These are phyloP conservation scores for Eucommia ulmoides DNA, from an alignment of 257 asterid genomes.

Conservation along the genomic window DNA sequence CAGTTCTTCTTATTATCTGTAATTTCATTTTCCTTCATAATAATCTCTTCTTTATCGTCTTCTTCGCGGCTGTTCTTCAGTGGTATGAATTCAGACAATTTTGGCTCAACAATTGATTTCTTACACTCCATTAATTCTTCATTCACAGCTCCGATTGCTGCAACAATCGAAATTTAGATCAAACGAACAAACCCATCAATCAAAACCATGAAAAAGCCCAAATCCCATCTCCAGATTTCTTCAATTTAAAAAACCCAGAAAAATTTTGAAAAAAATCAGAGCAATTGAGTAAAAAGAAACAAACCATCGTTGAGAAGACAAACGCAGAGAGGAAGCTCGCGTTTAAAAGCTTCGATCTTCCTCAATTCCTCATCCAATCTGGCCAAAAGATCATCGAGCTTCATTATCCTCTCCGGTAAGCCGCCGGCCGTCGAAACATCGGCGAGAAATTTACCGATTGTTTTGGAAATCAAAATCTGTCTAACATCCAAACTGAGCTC, in stretches of 20 bases:
- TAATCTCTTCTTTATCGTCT: no score
- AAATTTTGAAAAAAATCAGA: no score
- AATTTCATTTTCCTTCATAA: no score
- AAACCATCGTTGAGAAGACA: slow-evolving; percentile 52
- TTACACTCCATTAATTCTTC: slow-evolving; percentile 29
- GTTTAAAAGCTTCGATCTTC: slow-evolving; percentile 75
- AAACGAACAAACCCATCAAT: background rate
- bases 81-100: slow-evolving; percentile 67
- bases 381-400: slow-evolving; percentile 35
- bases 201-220: no score
- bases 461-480: slow-evolving; percentile 14
- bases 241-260: no score
- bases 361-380: slow-evolving; percentile 60
- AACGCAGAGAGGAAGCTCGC: slow-evolving; percentile 77
- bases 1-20: no score
- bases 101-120: slow-evolving; percentile 32
- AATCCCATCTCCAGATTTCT: no score
- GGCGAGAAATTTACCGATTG: slow-evolving; percentile 25
- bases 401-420: slow-evolving; percentile 32
- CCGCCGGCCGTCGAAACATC: slow-evolving; percentile 26
- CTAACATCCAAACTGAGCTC: slow-evolving; percentile 48
- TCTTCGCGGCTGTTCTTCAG: slow-evolving; percentile 33
- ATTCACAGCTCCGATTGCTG: slow-evolving; percentile 6
- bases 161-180: background rate
- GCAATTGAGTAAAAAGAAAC: slow-evolving; percentile 2